Base-by-base conservation (phyloP, 257 asterid genomes). In the Scutellaria baicalensis region DNA sequence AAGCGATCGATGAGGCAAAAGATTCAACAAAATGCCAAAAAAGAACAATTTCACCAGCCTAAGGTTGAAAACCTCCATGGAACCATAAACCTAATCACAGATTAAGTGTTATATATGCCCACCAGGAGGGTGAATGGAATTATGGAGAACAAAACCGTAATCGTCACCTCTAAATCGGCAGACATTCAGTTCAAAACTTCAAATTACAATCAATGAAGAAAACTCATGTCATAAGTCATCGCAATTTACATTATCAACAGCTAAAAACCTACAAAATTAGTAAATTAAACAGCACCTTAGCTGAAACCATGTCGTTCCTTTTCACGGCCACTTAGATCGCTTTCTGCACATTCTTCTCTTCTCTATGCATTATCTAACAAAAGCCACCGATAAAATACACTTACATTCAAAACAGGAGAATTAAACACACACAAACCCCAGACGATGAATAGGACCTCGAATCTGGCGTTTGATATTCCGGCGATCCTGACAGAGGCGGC, bases 301-400 rank as follows among this genome's bases (percentile, higher is more conserved):
- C 99, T 71, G 97, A 94, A 77, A 88, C 95, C 95, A 91, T 88
- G 54, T 94, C 99, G 64, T 91, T 94, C 74, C 99, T 82, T 76
- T 88, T 94, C 8, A 97, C 97, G 20, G 97, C 97, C 75, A 89
- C 99, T 74, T 85, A 89, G 82, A 94, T 91, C 45, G 99, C 93
- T 82, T 91, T 89, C 84, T 94, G 99, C 65, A 91, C 97, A 78
- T 51, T 84, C 78, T 89, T 94, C 83, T 91, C 99, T 79, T 91
- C 99, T 73, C 87, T 91, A 81, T 94, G 95, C 75, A 91, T 91
- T 91, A 84, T 94, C 99, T 91, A 77, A 79, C 54, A 73, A 78
- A 68, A 55, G 48, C 78, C 82, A 68, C 42, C 70, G 68, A 56
- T 31, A 71, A 59, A 58, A 50, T 2, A 16, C 45, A 18, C 27